Evolutionary conservation across 768 basidiomycete genomes (phyloP).

Genomic region (Psilocybe azurescens): DNA sequence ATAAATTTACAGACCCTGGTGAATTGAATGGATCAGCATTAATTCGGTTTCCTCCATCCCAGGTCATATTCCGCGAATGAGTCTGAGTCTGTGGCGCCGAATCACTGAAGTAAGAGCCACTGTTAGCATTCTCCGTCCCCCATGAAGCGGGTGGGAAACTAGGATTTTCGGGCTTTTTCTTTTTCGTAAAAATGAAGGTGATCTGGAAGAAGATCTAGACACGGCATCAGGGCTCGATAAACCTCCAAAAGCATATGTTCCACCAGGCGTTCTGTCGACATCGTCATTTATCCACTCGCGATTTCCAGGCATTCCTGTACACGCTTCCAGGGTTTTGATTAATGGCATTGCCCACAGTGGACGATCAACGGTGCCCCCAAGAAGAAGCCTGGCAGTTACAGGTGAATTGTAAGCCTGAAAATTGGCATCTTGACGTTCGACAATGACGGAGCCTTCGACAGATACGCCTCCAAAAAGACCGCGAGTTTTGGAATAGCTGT

Average conservation of each 20-base stretch:
- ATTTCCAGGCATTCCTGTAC: slow-evolving; percentile 72
- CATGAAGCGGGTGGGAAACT: slow-evolving; percentile 72
- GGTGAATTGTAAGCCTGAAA: slow-evolving; percentile 76
- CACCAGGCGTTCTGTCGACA: slow-evolving; percentile 34
- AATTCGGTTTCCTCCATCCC: slow-evolving; percentile 35
- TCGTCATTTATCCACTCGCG: slow-evolving; percentile 70
- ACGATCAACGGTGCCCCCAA: slow-evolving; percentile 74
- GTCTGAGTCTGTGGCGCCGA: slow-evolving; percentile 24
- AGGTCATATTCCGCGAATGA: slow-evolving; percentile 32
- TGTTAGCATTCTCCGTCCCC: slow-evolving; percentile 48
- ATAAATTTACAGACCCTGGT: neutral
- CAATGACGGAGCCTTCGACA: slow-evolving; percentile 86
- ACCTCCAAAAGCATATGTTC: slow-evolving; percentile 65
- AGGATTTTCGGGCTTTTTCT: slow-evolving; percentile 43
- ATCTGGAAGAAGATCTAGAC: slow-evolving; percentile 29
- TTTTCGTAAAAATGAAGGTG: slow-evolving; percentile 49
- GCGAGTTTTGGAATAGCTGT: slow-evolving; percentile 90
- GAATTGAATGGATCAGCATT: slow-evolving; percentile 5
- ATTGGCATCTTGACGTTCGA: slow-evolving; percentile 95
- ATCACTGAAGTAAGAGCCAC: slow-evolving; percentile 61
- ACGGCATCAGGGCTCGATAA: slow-evolving; percentile 41
- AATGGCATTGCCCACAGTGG: slow-evolving; percentile 84
- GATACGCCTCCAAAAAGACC: slow-evolving; percentile 95
- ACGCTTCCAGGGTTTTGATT: slow-evolving; percentile 73
- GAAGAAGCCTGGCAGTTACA: slow-evolving; percentile 79